These are phyloP conservation scores for Piper longum DNA, from an alignment of 164 flowering plant species.

Conservation along the genomic window DNA sequence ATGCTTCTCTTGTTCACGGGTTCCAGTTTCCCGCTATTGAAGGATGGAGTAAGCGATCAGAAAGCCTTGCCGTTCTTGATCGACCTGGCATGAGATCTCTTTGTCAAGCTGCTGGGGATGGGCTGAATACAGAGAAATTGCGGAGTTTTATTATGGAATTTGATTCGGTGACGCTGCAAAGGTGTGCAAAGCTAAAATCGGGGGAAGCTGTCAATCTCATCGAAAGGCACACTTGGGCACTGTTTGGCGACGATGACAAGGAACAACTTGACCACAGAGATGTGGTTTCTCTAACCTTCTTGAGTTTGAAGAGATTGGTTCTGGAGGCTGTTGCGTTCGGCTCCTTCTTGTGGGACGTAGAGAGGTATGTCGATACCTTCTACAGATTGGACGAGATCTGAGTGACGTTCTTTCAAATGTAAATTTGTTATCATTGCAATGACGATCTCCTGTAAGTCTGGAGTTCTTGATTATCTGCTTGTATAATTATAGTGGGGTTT, in stretches of 20 bases:
- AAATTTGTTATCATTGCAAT: too few relatives aligned
- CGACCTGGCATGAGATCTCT: constrained; percentile 10
- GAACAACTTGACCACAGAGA: constrained; percentile 21
- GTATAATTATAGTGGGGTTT: too few relatives aligned
- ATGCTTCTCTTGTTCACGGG: constrained; percentile 10
- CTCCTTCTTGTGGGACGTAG: constrained; percentile 71
- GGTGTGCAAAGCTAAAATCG: constrained; percentile 53
- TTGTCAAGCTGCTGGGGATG: constrained; percentile 14
- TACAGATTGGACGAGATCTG: constrained; percentile 46
- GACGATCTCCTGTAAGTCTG: too few relatives aligned
- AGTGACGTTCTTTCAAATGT: not conserved
- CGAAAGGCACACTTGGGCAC: constrained; percentile 55
- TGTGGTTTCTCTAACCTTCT: constrained; percentile 40
- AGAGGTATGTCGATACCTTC: constrained; percentile 35
- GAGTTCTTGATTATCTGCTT: too few relatives aligned
- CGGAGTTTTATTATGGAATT: constrained; percentile 45
- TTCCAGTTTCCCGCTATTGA: constrained; percentile 16
- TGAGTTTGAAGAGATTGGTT: constrained; percentile 61
- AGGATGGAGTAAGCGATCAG: constrained; percentile 12
- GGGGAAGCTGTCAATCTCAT: constrained; percentile 51
- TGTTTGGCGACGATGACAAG: constrained; percentile 37
- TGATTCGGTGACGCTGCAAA: constrained; percentile 43
- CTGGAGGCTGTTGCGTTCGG: constrained; percentile 93
- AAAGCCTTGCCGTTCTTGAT: constrained; percentile 16
- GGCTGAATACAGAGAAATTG: constrained; percentile 17